Evolutionary conservation across 2,329 filamentous ascomycete genomes (phyloP).

Genomic region (Plenodomus biglobosus): DNA sequence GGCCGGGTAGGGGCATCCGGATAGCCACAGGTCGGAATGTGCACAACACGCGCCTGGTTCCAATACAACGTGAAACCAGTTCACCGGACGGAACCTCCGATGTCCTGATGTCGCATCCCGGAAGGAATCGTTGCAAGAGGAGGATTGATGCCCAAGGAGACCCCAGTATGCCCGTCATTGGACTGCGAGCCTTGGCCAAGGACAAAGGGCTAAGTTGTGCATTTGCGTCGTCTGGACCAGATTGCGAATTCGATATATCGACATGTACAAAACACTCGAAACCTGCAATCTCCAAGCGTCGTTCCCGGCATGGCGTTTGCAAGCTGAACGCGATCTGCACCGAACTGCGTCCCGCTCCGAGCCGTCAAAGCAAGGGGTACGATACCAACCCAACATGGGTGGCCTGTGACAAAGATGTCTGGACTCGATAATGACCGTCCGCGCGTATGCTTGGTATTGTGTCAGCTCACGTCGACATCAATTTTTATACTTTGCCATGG

Average conservation of each 20-base stretch:
- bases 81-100: not conserved
- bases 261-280: not conserved
- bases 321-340: not conserved
- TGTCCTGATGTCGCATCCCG: not conserved
- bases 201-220: not conserved
- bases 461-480: not conserved
- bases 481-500: not conserved
- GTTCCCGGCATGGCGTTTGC: not conserved
- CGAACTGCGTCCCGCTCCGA: not conserved
- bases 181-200: not conserved
- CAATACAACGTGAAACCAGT: not conserved
- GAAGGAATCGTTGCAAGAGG: not conserved
- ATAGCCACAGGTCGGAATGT: not conserved
- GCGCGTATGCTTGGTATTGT: not conserved
- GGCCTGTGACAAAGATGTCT: not conserved
- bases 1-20: not conserved
- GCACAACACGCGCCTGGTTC: not conserved
- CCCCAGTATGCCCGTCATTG: not conserved
- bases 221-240: not conserved
- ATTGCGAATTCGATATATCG: not conserved
- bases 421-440: not conserved
- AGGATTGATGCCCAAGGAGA: not conserved
- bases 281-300: not conserved
- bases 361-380: not conserved
- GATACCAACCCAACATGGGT: not conserved